Conservation (phyloP, 148 eudicot species). For the Oxyria digyna region DNA sequence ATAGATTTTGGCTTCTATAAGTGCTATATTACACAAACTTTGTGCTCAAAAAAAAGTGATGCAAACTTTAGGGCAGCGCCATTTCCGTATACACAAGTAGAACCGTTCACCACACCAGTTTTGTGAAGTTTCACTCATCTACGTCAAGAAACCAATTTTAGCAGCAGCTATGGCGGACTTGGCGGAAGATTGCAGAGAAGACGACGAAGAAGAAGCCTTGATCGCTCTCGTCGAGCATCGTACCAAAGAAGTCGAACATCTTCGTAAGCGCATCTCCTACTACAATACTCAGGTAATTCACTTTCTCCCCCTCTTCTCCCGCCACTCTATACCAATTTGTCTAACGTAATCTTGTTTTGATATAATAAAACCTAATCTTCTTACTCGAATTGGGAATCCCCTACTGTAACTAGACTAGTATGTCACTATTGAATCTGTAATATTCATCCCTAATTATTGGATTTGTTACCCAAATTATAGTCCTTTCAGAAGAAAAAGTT, state of each 20-base stretch:
- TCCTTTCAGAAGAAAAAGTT: not conserved
- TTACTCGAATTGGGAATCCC: not conserved
- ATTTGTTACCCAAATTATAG: not conserved
- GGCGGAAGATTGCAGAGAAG: slow-evolving; percentile 8
- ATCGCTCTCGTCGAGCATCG: slow-evolving; percentile 75
- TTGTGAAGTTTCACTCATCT: too few species aligned
- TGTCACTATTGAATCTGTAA: not conserved
- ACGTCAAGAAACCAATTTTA: too few species aligned
- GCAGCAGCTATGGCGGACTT: not conserved
- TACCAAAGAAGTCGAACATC: slow-evolving; percentile 60
- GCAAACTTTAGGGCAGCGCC: too few species aligned
- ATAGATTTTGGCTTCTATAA: too few species aligned
- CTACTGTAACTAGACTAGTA: not conserved
- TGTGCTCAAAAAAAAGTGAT: too few species aligned
- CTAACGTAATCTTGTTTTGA: not conserved
- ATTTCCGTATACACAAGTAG: too few species aligned
- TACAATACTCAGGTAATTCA: slow-evolving; percentile 47
- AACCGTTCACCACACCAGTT: too few species aligned
- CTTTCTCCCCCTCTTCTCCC: not conserved
- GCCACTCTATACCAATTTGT: not conserved
- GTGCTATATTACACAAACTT: too few species aligned
- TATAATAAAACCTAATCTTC: not conserved
- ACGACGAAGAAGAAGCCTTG: slow-evolving; percentile 63
- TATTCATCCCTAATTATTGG: not conserved
- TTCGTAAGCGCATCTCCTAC: slow-evolving; percentile 48